phyloP scores from a whole-genome alignment of 345 rosid genomes.

The Raphanus raphanistrum region DNA sequence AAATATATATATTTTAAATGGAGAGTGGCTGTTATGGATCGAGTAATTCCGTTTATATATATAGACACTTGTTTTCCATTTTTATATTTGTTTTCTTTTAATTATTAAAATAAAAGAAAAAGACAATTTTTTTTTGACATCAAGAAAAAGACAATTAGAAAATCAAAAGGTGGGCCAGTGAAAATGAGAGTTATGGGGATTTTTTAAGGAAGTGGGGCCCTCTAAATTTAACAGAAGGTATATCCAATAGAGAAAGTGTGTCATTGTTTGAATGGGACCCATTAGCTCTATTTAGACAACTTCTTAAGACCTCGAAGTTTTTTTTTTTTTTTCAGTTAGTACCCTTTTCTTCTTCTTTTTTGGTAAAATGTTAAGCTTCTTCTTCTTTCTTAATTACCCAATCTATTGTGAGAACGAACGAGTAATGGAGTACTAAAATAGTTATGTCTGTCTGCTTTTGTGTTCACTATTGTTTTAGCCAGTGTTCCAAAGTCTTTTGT shows the following conservation, averaged over 20 bases:
- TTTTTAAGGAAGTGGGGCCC: conserved; percentile 11
- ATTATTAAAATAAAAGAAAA: neutral
- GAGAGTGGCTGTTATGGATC: conserved; percentile 5
- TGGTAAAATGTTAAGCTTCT: neutral
- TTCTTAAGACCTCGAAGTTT: neutral
- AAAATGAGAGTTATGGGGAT: conserved; percentile 37
- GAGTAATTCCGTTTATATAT: conserved; percentile 21
- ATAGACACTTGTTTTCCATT: conserved; percentile 2
- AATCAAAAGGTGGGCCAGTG: conserved; percentile 19
- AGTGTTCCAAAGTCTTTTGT: conserved; percentile 5
- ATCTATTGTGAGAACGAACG: neutral
- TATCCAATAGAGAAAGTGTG: neutral
- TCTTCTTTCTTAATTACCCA: neutral
- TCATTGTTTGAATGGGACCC: conserved; percentile 14
- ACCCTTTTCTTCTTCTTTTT: neutral
- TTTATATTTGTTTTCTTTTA: neutral
- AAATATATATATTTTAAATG: neutral
- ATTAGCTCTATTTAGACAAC: conserved; percentile 9
- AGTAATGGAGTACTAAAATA: neutral
- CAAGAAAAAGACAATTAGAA: neutral
- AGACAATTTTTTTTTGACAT: neutral
- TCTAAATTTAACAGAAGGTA: conserved; percentile 7
- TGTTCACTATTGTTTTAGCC: neutral
- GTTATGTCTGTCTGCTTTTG: neutral
- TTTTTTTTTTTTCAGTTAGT: neutral